Evolutionary conservation across 306 rosid species (phyloP).

Genomic region (Crotalaria pallida): DNA sequence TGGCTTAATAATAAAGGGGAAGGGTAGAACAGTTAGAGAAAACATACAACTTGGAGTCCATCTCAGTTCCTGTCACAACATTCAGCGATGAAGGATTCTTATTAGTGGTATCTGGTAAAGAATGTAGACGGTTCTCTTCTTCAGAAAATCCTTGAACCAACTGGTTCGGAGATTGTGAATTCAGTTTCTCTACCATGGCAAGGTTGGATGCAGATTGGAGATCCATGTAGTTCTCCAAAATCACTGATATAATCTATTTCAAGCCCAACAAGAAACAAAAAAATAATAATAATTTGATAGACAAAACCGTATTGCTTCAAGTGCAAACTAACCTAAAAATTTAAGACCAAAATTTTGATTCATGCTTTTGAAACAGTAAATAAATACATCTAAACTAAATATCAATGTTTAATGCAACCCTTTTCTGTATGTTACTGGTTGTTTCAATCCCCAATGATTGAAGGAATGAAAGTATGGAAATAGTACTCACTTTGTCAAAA

Average conservation of each 20-base stretch:
- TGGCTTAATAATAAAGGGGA: slow-evolving; percentile 21
- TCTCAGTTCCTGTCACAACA: slow-evolving; percentile 29
- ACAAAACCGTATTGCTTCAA: neutral
- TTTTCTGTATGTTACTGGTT: slow-evolving; percentile 17
- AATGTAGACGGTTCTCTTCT: slow-evolving; percentile 35
- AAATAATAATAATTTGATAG: slow-evolving; percentile 12
- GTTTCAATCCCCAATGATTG: slow-evolving; percentile 12
- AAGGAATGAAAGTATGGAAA: slow-evolving; percentile 20
- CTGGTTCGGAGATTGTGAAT: slow-evolving; percentile 45
- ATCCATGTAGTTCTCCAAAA: slow-evolving; percentile 73
- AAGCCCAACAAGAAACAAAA: slow-evolving; percentile 25
- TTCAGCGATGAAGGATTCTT: slow-evolving; percentile 34
- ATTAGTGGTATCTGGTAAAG: slow-evolving; percentile 35
- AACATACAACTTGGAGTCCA: slow-evolving; percentile 55
- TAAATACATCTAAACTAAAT: slow-evolving; percentile 18
- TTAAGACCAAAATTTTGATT: slow-evolving; percentile 6
- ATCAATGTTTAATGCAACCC: slow-evolving; percentile 3
- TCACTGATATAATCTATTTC: slow-evolving; percentile 75
- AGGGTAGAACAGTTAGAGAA: slow-evolving; percentile 7
- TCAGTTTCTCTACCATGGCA: slow-evolving; percentile 39
- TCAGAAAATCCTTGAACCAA: slow-evolving; percentile 41
- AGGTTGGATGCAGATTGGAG: slow-evolving; percentile 32
- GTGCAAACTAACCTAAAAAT: slow-evolving; percentile 14
- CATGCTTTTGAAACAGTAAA: neutral
- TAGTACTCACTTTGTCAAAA: slow-evolving; percentile 76